These are phyloP conservation scores for Neurospora sp. DNA, from an alignment of 2,329 filamentous ascomycete species.

Conservation along the genomic window DNA sequence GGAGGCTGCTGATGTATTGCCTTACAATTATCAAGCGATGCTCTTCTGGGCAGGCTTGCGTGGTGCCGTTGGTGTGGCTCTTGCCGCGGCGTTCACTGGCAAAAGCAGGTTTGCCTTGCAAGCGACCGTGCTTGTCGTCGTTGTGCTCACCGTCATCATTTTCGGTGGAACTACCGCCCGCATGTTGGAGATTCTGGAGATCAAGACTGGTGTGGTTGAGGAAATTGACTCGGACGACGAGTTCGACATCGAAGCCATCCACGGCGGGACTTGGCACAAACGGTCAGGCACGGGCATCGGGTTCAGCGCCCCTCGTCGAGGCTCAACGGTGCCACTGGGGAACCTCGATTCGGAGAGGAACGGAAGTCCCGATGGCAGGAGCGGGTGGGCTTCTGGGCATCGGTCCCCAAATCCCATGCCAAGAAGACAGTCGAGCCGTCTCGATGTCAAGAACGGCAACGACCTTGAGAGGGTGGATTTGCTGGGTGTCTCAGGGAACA, in stretches of 20 bases:
- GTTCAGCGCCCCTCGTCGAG: conserved; percentile 57
- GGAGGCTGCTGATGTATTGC: conserved; percentile 77
- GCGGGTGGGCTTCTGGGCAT: conserved; percentile 44
- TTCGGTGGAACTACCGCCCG: conserved; percentile 95
- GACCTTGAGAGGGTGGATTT: conserved; percentile 49
- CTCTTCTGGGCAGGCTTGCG: conserved; percentile 98
- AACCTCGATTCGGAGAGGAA: conserved; percentile 31
- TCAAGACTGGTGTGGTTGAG: conserved; percentile 89
- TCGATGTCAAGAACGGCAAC: conserved; percentile 34
- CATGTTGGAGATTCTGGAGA: conserved; percentile 97
- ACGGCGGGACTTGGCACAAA: conserved; percentile 67
- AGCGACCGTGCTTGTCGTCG: conserved; percentile 93
- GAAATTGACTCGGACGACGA: conserved; percentile 97
- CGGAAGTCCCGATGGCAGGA: conserved; percentile 18
- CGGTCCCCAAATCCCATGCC: conserved; percentile 35
- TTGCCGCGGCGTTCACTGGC: conserved; percentile 80
- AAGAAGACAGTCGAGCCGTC: conserved; percentile 36
- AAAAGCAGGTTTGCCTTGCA: conserved; percentile 73
- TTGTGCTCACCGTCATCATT: conserved; percentile 96
- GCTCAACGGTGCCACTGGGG: conserved; percentile 46
- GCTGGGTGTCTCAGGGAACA: conserved; percentile 34
- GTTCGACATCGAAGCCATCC: conserved; percentile 83
- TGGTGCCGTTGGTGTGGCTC: conserved; percentile 87
- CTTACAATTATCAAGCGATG: conserved; percentile 97
- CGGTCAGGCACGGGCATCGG: conserved; percentile 68